Conservation (phyloP, 2,329 filamentous ascomycete genomes). For the Ascochyta viciae-villosae region DNA sequence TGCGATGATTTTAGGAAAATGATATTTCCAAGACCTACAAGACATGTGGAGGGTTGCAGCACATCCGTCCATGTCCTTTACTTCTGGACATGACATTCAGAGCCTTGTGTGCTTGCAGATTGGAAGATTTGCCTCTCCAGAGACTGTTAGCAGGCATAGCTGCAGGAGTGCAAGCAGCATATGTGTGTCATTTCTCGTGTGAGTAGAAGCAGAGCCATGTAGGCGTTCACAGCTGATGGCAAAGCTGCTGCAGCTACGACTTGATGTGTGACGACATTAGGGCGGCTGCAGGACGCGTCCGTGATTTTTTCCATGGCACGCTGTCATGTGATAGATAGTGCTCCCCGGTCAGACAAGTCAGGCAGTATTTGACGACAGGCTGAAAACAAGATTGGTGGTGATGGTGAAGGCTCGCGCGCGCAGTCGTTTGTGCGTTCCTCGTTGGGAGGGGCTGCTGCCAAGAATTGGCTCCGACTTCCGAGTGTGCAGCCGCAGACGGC, state of each 20-base stretch:
- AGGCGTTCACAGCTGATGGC: too few relatives aligned
- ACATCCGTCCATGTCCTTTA: neutral
- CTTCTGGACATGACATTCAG: too few relatives aligned
- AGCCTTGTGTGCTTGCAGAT: too few relatives aligned
- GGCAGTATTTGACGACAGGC: neutral
- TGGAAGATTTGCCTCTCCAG: too few relatives aligned
- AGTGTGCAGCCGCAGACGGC: slow-evolving; percentile 9
- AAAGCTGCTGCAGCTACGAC: too few relatives aligned
- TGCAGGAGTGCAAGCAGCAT: too few relatives aligned
- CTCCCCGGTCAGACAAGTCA: neutral
- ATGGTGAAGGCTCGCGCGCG: neutral
- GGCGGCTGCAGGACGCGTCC: neutral
- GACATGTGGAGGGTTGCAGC: neutral
- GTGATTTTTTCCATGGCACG: neutral
- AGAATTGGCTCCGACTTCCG: slow-evolving; percentile 11
- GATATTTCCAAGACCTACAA: neutral
- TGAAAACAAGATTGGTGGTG: neutral
- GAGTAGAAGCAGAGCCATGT: too few relatives aligned
- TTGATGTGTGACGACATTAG: neutral
- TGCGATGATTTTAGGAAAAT: neutral
- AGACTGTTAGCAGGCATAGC: too few relatives aligned
- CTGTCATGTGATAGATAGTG: neutral
- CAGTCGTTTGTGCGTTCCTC: neutral
- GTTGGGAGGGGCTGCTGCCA: slow-evolving; percentile 7
- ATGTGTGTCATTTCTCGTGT: too few relatives aligned